These are phyloP conservation scores for Ceriops decandra DNA, from an alignment of 345 rosid genomes.

Conservation along the genomic window DNA sequence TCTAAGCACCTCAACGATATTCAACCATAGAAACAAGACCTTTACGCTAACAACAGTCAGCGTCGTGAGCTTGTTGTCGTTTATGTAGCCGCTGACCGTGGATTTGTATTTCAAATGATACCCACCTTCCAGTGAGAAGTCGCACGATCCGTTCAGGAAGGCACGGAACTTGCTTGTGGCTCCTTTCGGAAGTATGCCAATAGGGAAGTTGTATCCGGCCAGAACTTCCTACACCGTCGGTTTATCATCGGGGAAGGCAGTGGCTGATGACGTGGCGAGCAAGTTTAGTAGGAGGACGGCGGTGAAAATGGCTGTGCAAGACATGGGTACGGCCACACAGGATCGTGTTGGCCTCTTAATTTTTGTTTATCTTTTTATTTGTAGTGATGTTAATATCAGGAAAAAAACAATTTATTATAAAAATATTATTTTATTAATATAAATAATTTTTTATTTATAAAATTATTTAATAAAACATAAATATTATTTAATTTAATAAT, in stretches of 20 bases:
- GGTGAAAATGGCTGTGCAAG: background rate
- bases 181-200: conserved; percentile 80
- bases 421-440: too few species aligned
- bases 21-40: conserved; percentile 81
- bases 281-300: conserved; percentile 13
- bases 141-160: conserved; percentile 57
- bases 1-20: conserved; percentile 82
- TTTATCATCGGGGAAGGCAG: conserved; percentile 14
- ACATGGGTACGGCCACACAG: conserved; percentile 5
- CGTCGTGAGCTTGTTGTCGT: conserved; percentile 48
- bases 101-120: conserved; percentile 78
- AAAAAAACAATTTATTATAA: too few species aligned
- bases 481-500: too few species aligned
- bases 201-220: conserved; percentile 63
- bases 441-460: too few species aligned
- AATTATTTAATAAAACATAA: too few species aligned
- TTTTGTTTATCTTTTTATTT: too few species aligned
- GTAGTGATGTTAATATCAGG: too few species aligned
- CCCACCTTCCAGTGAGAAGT: conserved; percentile 84
- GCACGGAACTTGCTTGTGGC: conserved; percentile 54
- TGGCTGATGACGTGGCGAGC: conserved; percentile 22
- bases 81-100: conserved; percentile 62
- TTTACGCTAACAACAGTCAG: conserved; percentile 85
- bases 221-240: conserved; percentile 68
- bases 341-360: too few species aligned